Base-by-base conservation (phyloP, 1,139 yeast species). In the Sporopachydermia cereana region DNA sequence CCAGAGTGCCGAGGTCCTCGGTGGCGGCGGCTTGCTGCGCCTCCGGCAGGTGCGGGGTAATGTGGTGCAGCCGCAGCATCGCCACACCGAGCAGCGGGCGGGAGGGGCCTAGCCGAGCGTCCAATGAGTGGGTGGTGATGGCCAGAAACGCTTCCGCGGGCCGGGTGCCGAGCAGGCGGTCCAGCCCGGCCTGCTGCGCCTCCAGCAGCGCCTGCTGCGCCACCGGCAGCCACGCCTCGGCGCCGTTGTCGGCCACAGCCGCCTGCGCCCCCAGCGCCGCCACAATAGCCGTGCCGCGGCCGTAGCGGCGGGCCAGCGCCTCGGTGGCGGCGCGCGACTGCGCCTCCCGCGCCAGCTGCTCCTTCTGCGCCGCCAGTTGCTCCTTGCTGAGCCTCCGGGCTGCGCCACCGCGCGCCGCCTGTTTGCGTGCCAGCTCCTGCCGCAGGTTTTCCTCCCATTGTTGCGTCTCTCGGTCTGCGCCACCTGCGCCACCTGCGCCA, bases 401-500 rank as follows among this genome's bases (percentile, higher is more conserved):
- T 7, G 49, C 39, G 12, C 5, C 39, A 34, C 39, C 12, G 4
- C 47, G 48, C n/a, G 50, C 48, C 3, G 56, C 54, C 41, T 67
- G 68, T 59, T 79, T 80, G 47, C 70, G 68, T 1, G 82, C 80
- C 47, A 86, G 69, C 57, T 85, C 91, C 52, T 77, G 77, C 54
- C 89, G 76, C 43, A 91, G 74, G 45, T 75, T 74, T 55, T 82
- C 89, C 60, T 91, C 98, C 97, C 98, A 91, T 57, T 84, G 79
- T 50, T 76, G 69, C 16, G 88, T 84, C 54, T 84, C 95, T 57
- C 84, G 85, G 55, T 88, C 96, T 57, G 78, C 85, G 2, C 83
- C 64, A n/a, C n/a, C n/a, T n/a, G n/a, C n/a, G n/a, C n/a, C n/a
- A n/a, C n/a, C n/a, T 7, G 29, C 29, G 7, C 29, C 29, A 25